Evolutionary conservation across 805 yeast species (phyloP), one percentile per base, ranked within the genome.

Genomic region (Candida adriatica): DNA sequence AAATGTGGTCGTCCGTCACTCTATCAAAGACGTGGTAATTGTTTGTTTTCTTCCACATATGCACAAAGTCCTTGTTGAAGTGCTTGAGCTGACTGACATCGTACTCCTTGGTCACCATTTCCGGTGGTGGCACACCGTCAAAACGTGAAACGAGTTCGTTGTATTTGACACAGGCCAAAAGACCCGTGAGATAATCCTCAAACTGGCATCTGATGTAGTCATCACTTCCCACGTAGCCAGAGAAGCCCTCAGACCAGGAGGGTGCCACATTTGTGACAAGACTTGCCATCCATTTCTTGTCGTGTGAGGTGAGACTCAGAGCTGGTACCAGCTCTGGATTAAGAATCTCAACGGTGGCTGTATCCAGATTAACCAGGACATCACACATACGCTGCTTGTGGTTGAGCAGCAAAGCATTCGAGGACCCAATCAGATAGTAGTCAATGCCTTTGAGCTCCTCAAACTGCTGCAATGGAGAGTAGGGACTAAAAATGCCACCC

Each of bases 401-500:
- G 46, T 78, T 79, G 27, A 82, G 59, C 25, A 92, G 62, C 24
- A 92, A 61, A 24, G 88, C 76, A 58, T 92, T 92, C 5, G 96
- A 87, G 25, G 94, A 79, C 1, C 98, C 98, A 29, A 85, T 70
- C 50, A 84, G 60, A 43, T 75, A 92, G 51, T 76, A 75, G 21
- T 68, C 61, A 0, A 88, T 70, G 14, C 70, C 66, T 19, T 62
- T 64, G 31, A 92, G 62, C 44, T 82, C 87, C 31, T 81, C 82
- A 34, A 90, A 61, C 51, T 90, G 97, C 55, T 90, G 98, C 34
- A 92, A 61, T 0, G 97, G 94, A n/a, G 88, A 68, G 58, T 90
- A 92, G 2, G 98, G 97, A 45, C 81, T 79, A 66, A 94, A 88
- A 38, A 90, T 68, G 2, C 94, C 87, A 26, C 94, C 94, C 43